Evolutionary conservation across 1,284 basidiomycete genomes (phyloP).

Genomic region (Porogramme epimiltina): DNA sequence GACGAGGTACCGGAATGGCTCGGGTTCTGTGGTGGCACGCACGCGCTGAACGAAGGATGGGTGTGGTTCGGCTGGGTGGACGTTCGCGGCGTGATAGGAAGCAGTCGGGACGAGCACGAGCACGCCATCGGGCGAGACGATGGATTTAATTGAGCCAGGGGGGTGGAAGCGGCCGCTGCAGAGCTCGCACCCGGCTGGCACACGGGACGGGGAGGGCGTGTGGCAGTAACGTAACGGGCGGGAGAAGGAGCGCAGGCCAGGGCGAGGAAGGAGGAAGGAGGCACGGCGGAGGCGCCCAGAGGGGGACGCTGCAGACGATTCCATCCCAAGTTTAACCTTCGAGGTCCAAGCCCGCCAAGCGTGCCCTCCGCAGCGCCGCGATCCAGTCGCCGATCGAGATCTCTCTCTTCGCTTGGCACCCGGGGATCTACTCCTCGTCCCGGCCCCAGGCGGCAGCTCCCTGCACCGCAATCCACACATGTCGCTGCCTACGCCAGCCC

Average conservation of each 20-base stretch:
- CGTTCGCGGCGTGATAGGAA: not conserved
- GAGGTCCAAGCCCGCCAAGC: slow-evolving; percentile 8
- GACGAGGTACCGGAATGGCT: not conserved
- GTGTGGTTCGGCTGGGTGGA: not conserved
- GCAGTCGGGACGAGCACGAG: not conserved
- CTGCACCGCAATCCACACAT: not conserved
- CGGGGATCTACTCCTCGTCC: slow-evolving; percentile 6
- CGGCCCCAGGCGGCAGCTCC: not conserved
- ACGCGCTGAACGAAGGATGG: not conserved
- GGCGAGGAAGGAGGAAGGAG: not conserved
- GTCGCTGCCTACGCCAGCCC: too few relatives aligned
- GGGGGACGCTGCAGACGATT: too few relatives aligned
- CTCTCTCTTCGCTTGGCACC: slow-evolving; percentile 6
- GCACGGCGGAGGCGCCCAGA: not conserved
- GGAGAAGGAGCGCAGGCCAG: not conserved
- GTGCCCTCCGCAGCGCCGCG: not conserved
- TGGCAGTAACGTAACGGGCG: too few relatives aligned
- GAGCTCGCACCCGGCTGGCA: too few relatives aligned
- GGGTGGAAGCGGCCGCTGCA: too few relatives aligned
- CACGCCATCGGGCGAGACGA: not conserved
- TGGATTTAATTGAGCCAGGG: too few relatives aligned
- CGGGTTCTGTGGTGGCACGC: not conserved
- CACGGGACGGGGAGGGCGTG: too few relatives aligned
- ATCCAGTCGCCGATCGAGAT: slow-evolving; percentile 11
- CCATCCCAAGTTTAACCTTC: too few relatives aligned